Percentiles rank a stretch among this genome's conserved stretches.
These are phyloP conservation scores for Tetraselmis chui DNA, from an alignment of 139 green algal genomes.

Conservation along the genomic window DNA sequence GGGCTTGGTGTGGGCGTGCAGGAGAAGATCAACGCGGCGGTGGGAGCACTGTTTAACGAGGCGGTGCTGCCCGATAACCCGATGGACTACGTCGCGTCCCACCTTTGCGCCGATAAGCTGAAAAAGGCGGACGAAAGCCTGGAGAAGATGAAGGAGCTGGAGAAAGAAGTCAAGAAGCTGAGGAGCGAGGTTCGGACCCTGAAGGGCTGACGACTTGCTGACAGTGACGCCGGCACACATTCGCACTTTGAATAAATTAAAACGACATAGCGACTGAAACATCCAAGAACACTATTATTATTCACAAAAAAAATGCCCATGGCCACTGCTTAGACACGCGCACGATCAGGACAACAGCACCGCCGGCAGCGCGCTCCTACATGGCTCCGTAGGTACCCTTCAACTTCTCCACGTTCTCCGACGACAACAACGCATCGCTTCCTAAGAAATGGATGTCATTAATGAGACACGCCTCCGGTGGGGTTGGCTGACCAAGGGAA, in stretches of 20 bases:
- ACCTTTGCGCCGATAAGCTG: neutral
- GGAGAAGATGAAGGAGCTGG: neutral
- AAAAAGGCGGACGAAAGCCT: neutral
- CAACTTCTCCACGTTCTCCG: neutral
- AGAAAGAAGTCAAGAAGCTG: neutral
- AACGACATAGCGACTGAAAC: too few species aligned
- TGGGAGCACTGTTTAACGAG: neutral
- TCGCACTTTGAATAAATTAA: too few species aligned
- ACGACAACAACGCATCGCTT: neutral
- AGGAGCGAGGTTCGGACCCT: neutral
- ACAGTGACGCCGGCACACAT: too few species aligned
- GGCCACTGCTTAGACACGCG: too few species aligned
- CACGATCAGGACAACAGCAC: too few species aligned
- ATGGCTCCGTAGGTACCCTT: neutral
- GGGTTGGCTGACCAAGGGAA: neutral
- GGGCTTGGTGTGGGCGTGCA: too few species aligned
- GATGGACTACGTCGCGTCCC: neutral
- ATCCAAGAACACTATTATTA: too few species aligned
- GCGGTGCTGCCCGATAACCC: neutral
- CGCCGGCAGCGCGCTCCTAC: too few species aligned
- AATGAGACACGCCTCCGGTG: neutral
- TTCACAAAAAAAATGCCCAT: too few species aligned
- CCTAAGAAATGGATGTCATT: too few species aligned
- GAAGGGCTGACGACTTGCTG: neutral
- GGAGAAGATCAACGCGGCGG: neutral